Evolutionary conservation across 192 early-diverging fungal genomes (phyloP).

Genomic region (Coemansia sp.): DNA sequence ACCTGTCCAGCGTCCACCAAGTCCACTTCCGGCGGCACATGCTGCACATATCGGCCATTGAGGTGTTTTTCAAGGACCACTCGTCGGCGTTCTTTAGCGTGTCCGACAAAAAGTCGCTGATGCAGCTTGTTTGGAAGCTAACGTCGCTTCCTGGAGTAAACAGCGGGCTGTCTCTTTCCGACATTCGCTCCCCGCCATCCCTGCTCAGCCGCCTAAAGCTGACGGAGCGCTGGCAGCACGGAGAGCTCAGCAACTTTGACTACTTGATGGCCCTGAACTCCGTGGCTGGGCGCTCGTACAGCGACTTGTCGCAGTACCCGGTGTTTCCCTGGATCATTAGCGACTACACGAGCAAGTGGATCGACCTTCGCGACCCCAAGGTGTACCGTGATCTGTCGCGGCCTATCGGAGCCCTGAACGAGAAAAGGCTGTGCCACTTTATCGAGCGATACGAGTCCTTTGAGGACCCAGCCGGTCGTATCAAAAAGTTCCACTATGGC

Average conservation of each 20-base stretch:
- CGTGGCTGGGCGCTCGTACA: conserved; percentile 77
- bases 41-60: conserved; percentile 44
- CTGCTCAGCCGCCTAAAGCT: conserved; percentile 42
- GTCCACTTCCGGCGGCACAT: conserved; percentile 45
- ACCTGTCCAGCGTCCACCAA: conserved; percentile 25
- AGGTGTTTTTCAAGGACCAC: conserved; percentile 45
- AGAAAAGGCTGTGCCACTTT: conserved; percentile 40
- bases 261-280: conserved; percentile 95
- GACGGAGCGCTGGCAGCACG: conserved; percentile 77
- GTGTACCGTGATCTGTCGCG: conserved; percentile 87
- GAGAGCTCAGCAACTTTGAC: conserved; percentile 93
- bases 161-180: conserved; percentile 24
- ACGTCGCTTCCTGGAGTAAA: conserved; percentile 30
- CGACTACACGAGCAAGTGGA: conserved; percentile 72
- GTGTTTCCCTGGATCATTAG: conserved; percentile 94
- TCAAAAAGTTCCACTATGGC: conserved; percentile 86
- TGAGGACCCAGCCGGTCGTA: conserved; percentile 60
- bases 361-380: conserved; percentile 74
- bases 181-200: conserved; percentile 30
- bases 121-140: conserved; percentile 49
- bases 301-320: conserved; percentile 94
- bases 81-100: conserved; percentile 39
- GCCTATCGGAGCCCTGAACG: conserved; percentile 86
- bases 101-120: conserved; percentile 29
- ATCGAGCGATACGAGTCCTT: conserved; percentile 61